Percentiles rank a stretch among this genome's conserved stretches.
These are phyloP conservation scores for Lathyrus oleraceus DNA, from an alignment of 306 rosid genomes.

Conservation along the genomic window DNA sequence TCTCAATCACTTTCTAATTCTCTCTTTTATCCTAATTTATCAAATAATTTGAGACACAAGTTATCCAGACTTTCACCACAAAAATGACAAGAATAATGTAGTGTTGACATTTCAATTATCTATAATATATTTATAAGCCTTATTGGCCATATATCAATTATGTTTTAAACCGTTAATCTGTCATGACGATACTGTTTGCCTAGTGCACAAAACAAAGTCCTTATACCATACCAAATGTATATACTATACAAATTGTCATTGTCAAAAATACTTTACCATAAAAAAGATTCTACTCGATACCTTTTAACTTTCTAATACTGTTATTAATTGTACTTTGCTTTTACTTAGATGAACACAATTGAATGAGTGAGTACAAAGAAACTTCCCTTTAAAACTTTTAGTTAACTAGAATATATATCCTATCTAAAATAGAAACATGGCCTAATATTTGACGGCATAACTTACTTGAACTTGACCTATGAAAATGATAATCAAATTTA, in stretches of 20 bases:
- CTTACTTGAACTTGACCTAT: constrained; percentile 37
- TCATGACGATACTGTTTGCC: neutral
- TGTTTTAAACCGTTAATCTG: neutral
- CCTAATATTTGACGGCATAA: constrained; percentile 41
- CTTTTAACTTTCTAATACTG: neutral
- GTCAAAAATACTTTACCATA: constrained; percentile 3
- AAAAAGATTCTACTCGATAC: constrained; percentile 22
- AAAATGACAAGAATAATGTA: too few species aligned
- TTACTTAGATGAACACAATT: constrained; percentile 3
- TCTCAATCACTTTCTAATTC: too few species aligned
- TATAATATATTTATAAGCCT: neutral
- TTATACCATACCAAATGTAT: neutral
- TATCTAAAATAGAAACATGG: constrained; percentile 32
- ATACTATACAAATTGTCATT: constrained; percentile 2
- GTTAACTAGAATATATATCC: neutral
- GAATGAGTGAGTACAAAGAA: constrained; percentile 25
- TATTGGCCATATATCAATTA: neutral
- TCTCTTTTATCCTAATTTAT: too few species aligned
- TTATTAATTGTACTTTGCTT: constrained; percentile 22
- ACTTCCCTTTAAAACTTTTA: neutral
- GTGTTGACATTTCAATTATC: too few species aligned
- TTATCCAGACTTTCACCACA: too few species aligned
- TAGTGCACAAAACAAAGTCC: neutral
- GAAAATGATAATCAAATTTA: constrained; percentile 16
- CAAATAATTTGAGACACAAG: too few species aligned